These are phyloP conservation scores for Avena atlantica DNA, from an alignment of 176 grass and related monocot species.

Conservation along the genomic window DNA sequence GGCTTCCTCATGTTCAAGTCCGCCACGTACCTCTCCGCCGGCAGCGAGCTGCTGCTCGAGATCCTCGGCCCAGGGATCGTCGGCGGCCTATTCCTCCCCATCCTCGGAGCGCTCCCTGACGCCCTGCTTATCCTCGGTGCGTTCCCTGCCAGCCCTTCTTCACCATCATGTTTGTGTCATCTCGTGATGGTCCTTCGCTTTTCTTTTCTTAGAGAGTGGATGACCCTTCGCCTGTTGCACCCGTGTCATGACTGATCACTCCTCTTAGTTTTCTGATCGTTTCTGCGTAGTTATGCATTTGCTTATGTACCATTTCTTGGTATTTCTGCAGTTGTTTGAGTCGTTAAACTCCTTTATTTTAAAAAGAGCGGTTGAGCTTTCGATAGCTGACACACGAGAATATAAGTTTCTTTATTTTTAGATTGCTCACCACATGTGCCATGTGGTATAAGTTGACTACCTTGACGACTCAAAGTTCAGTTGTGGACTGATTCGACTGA, in stretches of 20 bases:
- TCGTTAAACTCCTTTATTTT: background rate
- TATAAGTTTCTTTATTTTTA: background rate
- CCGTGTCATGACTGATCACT: no score
- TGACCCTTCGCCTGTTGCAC: background rate
- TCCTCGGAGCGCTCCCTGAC: slow-evolving; percentile 86
- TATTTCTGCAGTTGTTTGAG: background rate
- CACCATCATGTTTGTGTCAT: background rate
- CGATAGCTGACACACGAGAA: background rate
- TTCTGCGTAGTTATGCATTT: background rate
- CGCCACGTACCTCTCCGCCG: slow-evolving; percentile 84
- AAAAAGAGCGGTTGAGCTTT: background rate
- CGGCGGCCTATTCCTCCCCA: slow-evolving; percentile 86
- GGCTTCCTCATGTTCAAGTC: slow-evolving; percentile 94
- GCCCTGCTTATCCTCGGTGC: slow-evolving; percentile 85
- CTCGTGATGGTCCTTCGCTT: background rate
- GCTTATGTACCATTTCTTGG: no score
- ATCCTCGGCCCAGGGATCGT: slow-evolving; percentile 93
- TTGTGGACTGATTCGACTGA: background rate
- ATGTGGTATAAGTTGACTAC: background rate
- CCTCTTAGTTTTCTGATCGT: background rate
- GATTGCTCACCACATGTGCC: no score
- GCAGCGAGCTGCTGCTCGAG: slow-evolving; percentile 87
- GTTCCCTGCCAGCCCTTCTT: background rate
- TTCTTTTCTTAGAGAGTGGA: background rate
- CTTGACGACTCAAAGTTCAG: background rate